Conservation (phyloP, 257 asterid species). For the Solanum etuberosum region DNA sequence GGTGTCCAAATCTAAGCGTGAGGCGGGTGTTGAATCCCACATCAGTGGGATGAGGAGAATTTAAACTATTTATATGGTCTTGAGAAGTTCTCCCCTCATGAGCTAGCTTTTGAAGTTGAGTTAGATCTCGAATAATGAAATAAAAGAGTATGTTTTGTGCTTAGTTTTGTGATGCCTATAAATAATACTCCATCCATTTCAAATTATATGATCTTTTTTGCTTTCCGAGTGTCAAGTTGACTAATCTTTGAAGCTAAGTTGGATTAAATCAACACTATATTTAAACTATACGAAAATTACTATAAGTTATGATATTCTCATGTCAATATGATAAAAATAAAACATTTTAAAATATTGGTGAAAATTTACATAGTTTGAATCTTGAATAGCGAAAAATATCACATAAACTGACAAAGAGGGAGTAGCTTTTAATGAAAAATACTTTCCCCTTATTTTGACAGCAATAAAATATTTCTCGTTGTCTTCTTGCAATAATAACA, state of each 20-base stretch:
- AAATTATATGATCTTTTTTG: not conserved
- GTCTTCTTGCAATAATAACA: not conserved
- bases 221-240: not conserved
- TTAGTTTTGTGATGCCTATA: not conserved
- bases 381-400: not conserved
- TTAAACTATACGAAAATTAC: not conserved
- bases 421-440: not conserved
- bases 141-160: not conserved
- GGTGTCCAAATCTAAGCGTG: not conserved
- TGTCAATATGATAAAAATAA: not conserved
- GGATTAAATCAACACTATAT: not conserved
- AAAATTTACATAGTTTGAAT: not conserved
- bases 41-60: not conserved
- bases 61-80: not conserved
- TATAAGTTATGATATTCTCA: not conserved
- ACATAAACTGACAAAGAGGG: not conserved
- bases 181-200: not conserved
- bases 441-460: not conserved
- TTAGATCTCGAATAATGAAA: not conserved
- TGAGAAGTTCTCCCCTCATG: not conserved
- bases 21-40: not conserved
- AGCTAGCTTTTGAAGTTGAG: not conserved
- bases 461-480: not conserved
- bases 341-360: not conserved
- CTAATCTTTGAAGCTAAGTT: not conserved